phyloP scores from a whole-genome alignment of 2,329 filamentous ascomycete species.

The Cytospora chrysosperma region DNA sequence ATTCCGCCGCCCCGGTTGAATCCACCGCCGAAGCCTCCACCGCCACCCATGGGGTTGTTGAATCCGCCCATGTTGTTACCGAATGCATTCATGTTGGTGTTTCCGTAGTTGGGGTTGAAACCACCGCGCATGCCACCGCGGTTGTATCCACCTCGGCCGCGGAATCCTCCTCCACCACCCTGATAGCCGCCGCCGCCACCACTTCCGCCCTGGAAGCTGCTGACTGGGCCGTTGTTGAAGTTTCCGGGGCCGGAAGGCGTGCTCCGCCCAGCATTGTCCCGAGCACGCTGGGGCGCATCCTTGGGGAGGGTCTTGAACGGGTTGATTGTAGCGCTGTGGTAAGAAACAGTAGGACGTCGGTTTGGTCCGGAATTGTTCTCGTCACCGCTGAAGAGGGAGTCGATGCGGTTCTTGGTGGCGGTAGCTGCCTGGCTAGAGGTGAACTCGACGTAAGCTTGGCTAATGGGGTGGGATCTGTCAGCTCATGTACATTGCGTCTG shows the following conservation, averaged over 20 bases:
- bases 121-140: slow-evolving; percentile 48
- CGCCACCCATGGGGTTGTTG: slow-evolving; percentile 50
- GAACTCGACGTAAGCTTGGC: slow-evolving; percentile 83
- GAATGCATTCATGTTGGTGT: slow-evolving; percentile 33
- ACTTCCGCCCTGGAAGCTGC: slow-evolving; percentile 34
- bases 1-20: slow-evolving; percentile 49
- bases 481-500: not conserved
- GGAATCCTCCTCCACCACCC: slow-evolving; percentile 44
- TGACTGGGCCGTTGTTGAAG: slow-evolving; percentile 49
- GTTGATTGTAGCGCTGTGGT: slow-evolving; percentile 74
- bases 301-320: slow-evolving; percentile 91
- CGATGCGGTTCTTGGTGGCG: slow-evolving; percentile 79
- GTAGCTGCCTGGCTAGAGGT: slow-evolving; percentile 80
- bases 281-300: slow-evolving; percentile 73
- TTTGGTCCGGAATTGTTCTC: slow-evolving; percentile 59
- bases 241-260: slow-evolving; percentile 41
- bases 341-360: slow-evolving; percentile 58
- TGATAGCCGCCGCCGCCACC: slow-evolving; percentile 46
- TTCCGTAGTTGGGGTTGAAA: slow-evolving; percentile 45
- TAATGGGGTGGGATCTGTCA: slow-evolving; percentile 32
- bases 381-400: slow-evolving; percentile 53
- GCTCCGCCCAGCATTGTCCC: slow-evolving; percentile 58
- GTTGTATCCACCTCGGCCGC: slow-evolving; percentile 52
- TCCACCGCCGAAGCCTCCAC: slow-evolving; percentile 43
- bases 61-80: slow-evolving; percentile 26